Percentiles rank a stretch among this genome's conserved stretches.
These are phyloP conservation scores for Fusarium sp. DNA, from an alignment of 2,329 filamentous ascomycete species.

Conservation along the genomic window DNA sequence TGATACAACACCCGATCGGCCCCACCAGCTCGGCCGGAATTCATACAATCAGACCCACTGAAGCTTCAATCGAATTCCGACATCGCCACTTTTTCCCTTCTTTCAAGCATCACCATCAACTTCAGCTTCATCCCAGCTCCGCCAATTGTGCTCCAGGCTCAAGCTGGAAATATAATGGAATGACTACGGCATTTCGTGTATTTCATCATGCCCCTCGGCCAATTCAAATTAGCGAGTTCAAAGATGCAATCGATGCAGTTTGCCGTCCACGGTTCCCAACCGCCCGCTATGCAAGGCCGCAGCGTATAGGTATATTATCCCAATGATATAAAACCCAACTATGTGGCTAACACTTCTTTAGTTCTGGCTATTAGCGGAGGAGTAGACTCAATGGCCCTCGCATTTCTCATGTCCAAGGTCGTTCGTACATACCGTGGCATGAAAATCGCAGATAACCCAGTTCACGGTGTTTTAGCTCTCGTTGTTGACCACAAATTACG, in stretches of 20 bases:
- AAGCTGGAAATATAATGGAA: slow-evolving; percentile 49
- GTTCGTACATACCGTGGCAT: slow-evolving; percentile 51
- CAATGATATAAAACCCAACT: not conserved
- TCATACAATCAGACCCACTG: slow-evolving; percentile 15
- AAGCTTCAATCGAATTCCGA: slow-evolving; percentile 30
- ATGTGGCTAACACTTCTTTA: slow-evolving; percentile 48
- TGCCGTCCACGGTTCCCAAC: slow-evolving; percentile 64
- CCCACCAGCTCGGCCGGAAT: slow-evolving; percentile 28
- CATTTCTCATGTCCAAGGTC: slow-evolving; percentile 73
- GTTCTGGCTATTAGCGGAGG: slow-evolving; percentile 90
- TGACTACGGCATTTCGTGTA: slow-evolving; percentile 51
- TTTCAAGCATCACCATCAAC: not conserved
- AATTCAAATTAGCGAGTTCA: slow-evolving; percentile 54
- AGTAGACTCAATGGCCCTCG: slow-evolving; percentile 97
- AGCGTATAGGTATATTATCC: slow-evolving; percentile 57
- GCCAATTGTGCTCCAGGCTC: slow-evolving; percentile 34
- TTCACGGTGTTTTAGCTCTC: slow-evolving; percentile 58
- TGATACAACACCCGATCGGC: not conserved
- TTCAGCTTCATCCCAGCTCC: not conserved
- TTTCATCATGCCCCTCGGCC: slow-evolving; percentile 56
- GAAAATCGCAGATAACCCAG: slow-evolving; percentile 60
- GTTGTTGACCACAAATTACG: slow-evolving; percentile 71
- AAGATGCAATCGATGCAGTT: slow-evolving; percentile 63
- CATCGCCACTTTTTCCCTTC: slow-evolving; percentile 26
- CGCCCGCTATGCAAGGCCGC: slow-evolving; percentile 50